Evolutionary conservation across 257 asterid genomes (phyloP), one percentile per base, ranked within the genome.

Genomic region (Galeopsis tetrahit): DNA sequence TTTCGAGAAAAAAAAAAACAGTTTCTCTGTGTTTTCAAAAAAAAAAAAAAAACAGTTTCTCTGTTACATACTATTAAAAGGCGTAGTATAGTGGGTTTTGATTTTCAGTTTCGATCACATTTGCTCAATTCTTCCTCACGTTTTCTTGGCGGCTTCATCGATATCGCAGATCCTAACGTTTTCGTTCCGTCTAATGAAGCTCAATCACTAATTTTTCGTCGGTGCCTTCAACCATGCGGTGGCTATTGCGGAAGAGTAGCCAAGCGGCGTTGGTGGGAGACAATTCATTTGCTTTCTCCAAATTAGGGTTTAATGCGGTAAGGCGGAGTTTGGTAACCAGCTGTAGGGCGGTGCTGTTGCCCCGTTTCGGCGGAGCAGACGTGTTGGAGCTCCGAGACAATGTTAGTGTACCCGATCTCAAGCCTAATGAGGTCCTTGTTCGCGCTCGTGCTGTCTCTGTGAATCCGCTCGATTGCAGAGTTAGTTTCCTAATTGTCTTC

Each of bases 361-460:
- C 91, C 46, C 90, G 94, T 56, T 95, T 90, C 80, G 99, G 99
- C 10, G 96, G 96, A 13, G 88, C 99, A 51, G 96, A 86, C 69
- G 89, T 89, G 69, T 80, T 95, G 73, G 89, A 95, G 84, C 82
- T 90, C 74, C 84, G 84, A 51, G 96, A 89, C 44, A 77, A 90
- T 83, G 96, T 92, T 11, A 36, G 9, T n/a, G 83, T 92, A 42
- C 98, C 97, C 60, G 85, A 87, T 76, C 89, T 92, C 71, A 90
- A 86, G 79, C 91, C 96, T 7, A 78, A 90, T 68, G 92, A 95
- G 86, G 99, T 95, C 69, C 96, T 95, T 39, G 98, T 95, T 51
- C 96, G 99, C 42, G 81, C 97, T 79, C 88, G 96, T 68, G 99
- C 99, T 44, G 96, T 95, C 80, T 92, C 99, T 4, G 82, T 92